Base-by-base conservation (phyloP, 768 basidiomycete genomes). In the Tricholoma sp. region DNA sequence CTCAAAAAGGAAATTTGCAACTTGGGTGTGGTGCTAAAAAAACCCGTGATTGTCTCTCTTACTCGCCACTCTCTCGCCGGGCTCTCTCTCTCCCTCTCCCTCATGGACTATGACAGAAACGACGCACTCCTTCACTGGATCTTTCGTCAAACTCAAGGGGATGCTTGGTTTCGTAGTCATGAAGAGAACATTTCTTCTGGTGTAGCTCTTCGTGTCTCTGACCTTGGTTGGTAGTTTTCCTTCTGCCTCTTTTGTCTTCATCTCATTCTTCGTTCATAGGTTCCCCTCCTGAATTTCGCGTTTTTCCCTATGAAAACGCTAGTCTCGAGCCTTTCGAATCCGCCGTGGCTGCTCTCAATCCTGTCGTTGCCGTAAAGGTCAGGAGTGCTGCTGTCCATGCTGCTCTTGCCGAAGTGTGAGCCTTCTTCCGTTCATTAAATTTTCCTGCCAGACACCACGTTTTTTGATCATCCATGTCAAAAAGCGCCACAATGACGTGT, bases 311-410 rank as follows among this genome's bases (percentile, higher is more conserved):
- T 65, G 88, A 93, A 65, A 89, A 85, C 60, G 72, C 76, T 10
- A 76, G 73, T 32, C 80, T 93, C 9, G 83, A 81, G 52, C 87
- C 88, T 0, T 93, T 94, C 61, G 91, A 92, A 72, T 79, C 82
- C 60, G 61, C 90, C 1, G 80, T 94, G 17, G 75, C 81, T 4
- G 72, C 74, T 9, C 76, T 94, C 59, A 93, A 93, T 64, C 89
- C 92, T 0, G 84, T 87, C 53, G 90, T 93, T 50, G 88, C 88
- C 0, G 82, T 92, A 61, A 91, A 93, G 69, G 77, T 88, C n/a
- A 77, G 89, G 42, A 84, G 79, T 50, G 88, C 88, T 4, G 84
- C 88, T 1, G 85, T 91, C 15, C 88, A 91, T 68, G 88, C 89
- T n/a, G 88, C 87, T 1, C 72, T 93, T 10, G 78, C 81, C 33